A percentile compares a stretch with the other conserved stretches of the same genome.
Evolutionary conservation across 441 rosid species (phyloP).

Genomic region (Isatis lusitanica): DNA sequence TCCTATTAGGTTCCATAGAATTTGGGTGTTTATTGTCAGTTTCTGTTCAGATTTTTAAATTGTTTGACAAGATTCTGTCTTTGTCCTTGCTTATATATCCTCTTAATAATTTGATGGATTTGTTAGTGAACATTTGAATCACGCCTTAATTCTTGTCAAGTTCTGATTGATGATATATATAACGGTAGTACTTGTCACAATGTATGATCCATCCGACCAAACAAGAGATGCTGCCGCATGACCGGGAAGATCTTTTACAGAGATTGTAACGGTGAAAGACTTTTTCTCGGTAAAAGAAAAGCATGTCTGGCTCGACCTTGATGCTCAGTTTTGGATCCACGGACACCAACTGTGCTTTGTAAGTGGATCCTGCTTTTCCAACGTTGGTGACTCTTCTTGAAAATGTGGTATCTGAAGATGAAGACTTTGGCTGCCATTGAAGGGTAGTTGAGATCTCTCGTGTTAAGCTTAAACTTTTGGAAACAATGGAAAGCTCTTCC

Average conservation of each 20-base stretch:
- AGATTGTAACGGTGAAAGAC: constrained; percentile 17
- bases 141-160: background rate
- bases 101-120: background rate
- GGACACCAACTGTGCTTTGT: constrained; percentile 10
- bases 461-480: background rate
- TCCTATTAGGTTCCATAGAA: background rate
- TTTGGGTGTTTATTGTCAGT: constrained; percentile 7
- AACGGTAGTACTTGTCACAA: constrained; percentile 38
- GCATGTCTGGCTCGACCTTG: constrained; percentile 30
- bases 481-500: constrained; percentile 37
- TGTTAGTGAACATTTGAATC: background rate
- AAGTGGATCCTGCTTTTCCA: constrained; percentile 15
- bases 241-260: background rate
- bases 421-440: constrained; percentile 20
- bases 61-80: background rate
- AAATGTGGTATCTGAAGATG: constrained; percentile 22
- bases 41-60: constrained; percentile 6
- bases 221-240: constrained; percentile 9
- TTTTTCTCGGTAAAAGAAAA: constrained; percentile 14
- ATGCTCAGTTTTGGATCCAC: constrained; percentile 15
- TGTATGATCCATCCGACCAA: constrained; percentile 28
- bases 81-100: background rate
- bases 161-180: background rate
- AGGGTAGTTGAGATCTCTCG: constrained; percentile 47
- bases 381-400: constrained; percentile 11